Base-by-base conservation (phyloP, 371 early-diverging fungal species). In the Dichotomocladium elegans region DNA sequence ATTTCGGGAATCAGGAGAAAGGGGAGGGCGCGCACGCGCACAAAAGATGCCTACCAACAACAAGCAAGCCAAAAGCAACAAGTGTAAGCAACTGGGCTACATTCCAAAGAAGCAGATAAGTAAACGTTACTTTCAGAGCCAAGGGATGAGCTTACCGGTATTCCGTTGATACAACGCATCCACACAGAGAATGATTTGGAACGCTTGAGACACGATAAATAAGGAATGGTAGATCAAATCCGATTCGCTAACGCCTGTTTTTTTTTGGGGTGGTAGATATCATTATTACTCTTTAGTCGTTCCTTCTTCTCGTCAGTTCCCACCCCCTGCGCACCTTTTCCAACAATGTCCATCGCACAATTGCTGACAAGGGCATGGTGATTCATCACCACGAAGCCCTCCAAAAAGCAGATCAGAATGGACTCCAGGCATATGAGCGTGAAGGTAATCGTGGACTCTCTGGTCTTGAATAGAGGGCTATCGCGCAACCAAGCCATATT, bases 211-310 rank as follows among this genome's bases (percentile, higher is more conserved):
- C n/a, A 70, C 64, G 34, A 76, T 76, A 41, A 76, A 76, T 3
- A 76, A 43, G 5, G 64, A 57, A 43, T 76, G 77, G 41, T 76
- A 76, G 25, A 76, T 76, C 27, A 76, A 55, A 58, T 76, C 77
- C 11, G 77, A 72, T 46, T 72, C 73, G 25, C 73, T 72, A 22
- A 72, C 70, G 53, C 73, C 73, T 69, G 46, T n/a, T n/a, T n/a
- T n/a, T n/a, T 19, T 37, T 4, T 33, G 22, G 33, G 21, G 12
- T 51, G 28, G 12, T 10, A 14, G 15, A 30, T 21, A 47, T 7
- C n/a, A 10, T 12, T 14, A 8, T 27, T 26, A 37, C 11, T 22
- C 21, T 27, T 21, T 17, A 26, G 11, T 17, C 25, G 3, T 24
- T 21, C 25, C 2, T 10, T 7, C 10, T 17, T 12, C 5, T 14